Evolutionary conservation across 2,329 filamentous ascomycete species (phyloP), one percentile per base, ranked within the genome.

Genomic region (Coleophoma eucalyptorum): DNA sequence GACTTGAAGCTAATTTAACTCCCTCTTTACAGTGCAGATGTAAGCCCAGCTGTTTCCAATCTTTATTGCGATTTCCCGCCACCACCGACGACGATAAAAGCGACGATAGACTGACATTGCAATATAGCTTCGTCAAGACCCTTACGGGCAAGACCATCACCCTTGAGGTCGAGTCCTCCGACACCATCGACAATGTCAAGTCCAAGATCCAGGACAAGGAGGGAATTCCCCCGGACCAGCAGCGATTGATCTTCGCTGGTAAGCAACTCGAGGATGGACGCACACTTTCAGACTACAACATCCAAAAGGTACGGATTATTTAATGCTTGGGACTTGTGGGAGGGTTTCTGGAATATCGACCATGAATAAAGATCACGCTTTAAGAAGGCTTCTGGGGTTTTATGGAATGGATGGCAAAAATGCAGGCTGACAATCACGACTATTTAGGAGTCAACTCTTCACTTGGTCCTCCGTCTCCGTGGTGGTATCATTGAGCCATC

Each of bases 131-230:
- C 88, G 93, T 97, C 81, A 97, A 97, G 88, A 97, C 93, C 84
- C 90, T 97, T 72, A 97, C 93, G 84, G 93, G 94, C 80, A 97
- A 97, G 90, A 97, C 93, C 77, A 97, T 97, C 84, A 97, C 94
- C 78, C 88, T 97, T 70, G 93, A 97, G 87, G 92, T 97, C 75
- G 93, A 97, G 87, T 96, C 91, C 71, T 90, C 86, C 72, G 93
- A 97, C 79, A 97, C 93, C 69, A 97, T 97, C 81, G 93, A 97
- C 86, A 97, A 97, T 86, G 93, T 97, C 78, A 97, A 97, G 87
- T 87, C 86, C 81, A 97, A 97, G 89, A 97, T 97, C 77, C 93
- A 97, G 82, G 92, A 97, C 80, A 97, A 97, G 89, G 93, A 97
- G 81, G 93, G 93, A 68, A 97, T 97, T 65, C 93, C 93, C 68